Percentiles rank a stretch among this genome's conserved stretches.
These are phyloP conservation scores for Penicillium pulvis DNA, from an alignment of 495 filamentous ascomycete species.

Conservation along the genomic window DNA sequence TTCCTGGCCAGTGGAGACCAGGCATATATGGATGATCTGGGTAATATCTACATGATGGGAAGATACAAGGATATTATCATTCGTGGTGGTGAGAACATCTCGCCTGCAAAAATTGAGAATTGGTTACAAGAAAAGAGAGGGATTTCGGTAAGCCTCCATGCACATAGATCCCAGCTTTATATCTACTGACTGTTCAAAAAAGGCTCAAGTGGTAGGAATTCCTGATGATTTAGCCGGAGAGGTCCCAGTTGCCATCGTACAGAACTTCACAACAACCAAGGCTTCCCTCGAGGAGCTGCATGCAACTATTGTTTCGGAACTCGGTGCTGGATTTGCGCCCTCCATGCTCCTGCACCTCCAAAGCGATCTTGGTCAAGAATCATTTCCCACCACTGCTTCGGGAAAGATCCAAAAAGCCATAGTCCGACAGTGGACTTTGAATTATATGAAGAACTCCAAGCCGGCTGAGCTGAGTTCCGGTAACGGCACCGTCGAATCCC, in stretches of 20 bases:
- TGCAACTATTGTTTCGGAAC: constrained; percentile 20
- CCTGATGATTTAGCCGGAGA: neutral
- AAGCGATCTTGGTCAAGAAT: constrained; percentile 27
- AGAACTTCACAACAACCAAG: neutral
- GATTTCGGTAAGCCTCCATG: constrained; percentile 5
- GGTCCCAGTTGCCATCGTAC: constrained; percentile 18
- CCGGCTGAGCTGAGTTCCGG: neutral
- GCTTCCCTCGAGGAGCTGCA: constrained; percentile 22
- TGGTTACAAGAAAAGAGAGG: constrained; percentile 9
- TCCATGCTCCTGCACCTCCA: constrained; percentile 30
- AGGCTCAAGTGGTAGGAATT: neutral
- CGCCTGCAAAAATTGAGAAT: constrained; percentile 21
- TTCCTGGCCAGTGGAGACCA: constrained; percentile 25
- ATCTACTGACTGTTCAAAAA: neutral
- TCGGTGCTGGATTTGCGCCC: constrained; percentile 34
- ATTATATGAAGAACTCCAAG: constrained; percentile 15
- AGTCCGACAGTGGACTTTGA: constrained; percentile 18
- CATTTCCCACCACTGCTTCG: constrained; percentile 37
- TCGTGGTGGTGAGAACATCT: constrained; percentile 39
- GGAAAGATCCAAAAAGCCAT: constrained; percentile 42
- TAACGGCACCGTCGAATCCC: neutral
- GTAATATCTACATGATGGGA: constrained; percentile 56
- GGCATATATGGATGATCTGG: constrained; percentile 21
- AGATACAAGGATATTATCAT: constrained; percentile 81
- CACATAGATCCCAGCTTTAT: neutral